These are phyloP conservation scores for Bidens hawaiensis DNA, from an alignment of 140 eudicot genomes.

Conservation along the genomic window DNA sequence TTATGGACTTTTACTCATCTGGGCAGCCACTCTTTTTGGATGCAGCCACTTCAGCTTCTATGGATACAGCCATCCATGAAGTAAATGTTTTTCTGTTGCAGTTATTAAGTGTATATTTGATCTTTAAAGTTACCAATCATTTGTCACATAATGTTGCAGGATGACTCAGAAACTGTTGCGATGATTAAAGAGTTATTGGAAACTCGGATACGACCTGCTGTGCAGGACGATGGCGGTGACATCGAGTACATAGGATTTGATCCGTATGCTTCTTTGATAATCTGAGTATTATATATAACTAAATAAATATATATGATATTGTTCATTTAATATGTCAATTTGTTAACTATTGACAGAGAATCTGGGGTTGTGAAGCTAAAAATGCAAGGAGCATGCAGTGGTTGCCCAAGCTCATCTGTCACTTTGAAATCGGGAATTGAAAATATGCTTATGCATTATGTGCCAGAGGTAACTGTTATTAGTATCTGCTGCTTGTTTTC, in stretches of 20 bases:
- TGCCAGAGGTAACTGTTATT: constrained; percentile 65
- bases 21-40: constrained; percentile 87
- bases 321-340: not conserved
- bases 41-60: constrained; percentile 68
- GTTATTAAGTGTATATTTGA: too few species aligned
- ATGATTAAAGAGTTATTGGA: constrained; percentile 96
- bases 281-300: not conserved
- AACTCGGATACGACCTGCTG: constrained; percentile 96
- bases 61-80: constrained; percentile 82
- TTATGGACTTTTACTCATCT: constrained; percentile 95
- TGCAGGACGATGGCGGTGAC: constrained; percentile 98
- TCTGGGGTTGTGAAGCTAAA: constrained; percentile 85
- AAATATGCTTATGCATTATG: constrained; percentile 98
- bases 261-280: constrained; percentile 51
- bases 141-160: constrained; percentile 46
- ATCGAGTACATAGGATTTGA: constrained; percentile 89
- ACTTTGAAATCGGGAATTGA: constrained; percentile 97
- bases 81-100: not conserved
- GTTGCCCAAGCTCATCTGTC: constrained; percentile 98
- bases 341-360: constrained; percentile 40
- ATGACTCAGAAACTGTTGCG: constrained; percentile 96
- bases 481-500: not conserved
- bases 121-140: not conserved
- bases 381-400: constrained; percentile 99
- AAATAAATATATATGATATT: not conserved